These are phyloP conservation scores for Torulaspora delbrueckii DNA, from an alignment of 805 yeast genomes.

Conservation along the genomic window DNA sequence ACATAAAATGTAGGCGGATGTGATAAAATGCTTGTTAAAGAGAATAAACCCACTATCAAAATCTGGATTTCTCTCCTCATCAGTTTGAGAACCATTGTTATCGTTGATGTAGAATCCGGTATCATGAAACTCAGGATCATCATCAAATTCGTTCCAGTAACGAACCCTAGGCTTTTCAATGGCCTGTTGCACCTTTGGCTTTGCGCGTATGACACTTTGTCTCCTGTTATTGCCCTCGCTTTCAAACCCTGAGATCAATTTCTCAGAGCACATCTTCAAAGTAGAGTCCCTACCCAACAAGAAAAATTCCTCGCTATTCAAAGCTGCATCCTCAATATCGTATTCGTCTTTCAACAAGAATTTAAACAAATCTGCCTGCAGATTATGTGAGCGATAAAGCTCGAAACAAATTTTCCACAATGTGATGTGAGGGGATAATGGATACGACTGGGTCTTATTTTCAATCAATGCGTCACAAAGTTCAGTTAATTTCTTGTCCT, in stretches of 20 bases:
- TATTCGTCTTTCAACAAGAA: constrained; percentile 19
- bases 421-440: constrained; percentile 16
- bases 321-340: constrained; percentile 8
- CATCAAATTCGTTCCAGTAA: constrained; percentile 37
- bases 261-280: constrained; percentile 5
- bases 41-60: constrained; percentile 25
- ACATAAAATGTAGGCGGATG: constrained; percentile 20
- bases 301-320: constrained; percentile 24
- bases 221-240: neutral
- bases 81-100: constrained; percentile 5
- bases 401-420: constrained; percentile 24
- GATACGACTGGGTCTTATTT: constrained; percentile 23
- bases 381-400: constrained; percentile 11
- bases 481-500: neutral
- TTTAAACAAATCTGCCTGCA: constrained; percentile 16
- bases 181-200: constrained; percentile 4
- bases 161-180: constrained; percentile 13
- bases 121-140: constrained; percentile 23
- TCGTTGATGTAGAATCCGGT: constrained; percentile 16
- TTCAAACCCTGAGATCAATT: neutral
- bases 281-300: constrained; percentile 19
- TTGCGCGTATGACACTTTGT: neutral
- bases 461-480: constrained; percentile 17
- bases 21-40: constrained; percentile 24
- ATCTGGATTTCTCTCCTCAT: neutral